phyloP scores from a whole-genome alignment of 306 rosid species.

The Mimosa pudica region DNA sequence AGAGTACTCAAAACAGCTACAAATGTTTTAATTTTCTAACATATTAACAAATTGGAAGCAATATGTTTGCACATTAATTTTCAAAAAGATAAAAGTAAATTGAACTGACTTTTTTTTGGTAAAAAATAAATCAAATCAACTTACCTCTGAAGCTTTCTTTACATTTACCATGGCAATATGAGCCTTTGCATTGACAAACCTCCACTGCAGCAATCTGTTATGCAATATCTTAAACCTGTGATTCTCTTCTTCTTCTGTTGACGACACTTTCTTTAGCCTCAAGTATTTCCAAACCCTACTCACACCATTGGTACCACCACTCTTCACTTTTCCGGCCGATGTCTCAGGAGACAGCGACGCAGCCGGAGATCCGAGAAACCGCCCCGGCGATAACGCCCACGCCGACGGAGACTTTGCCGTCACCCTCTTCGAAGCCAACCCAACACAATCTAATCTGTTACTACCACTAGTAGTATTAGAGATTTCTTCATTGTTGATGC shows the following conservation, averaged over 20 bases:
- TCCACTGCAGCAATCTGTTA: slow-evolving; percentile 70
- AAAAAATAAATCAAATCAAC: too few species aligned
- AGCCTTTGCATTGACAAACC: slow-evolving; percentile 66
- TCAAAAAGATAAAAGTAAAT: neutral
- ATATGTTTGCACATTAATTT: too few species aligned
- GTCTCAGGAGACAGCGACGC: slow-evolving; percentile 2
- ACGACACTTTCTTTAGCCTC: slow-evolving; percentile 54
- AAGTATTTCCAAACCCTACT: slow-evolving; percentile 66
- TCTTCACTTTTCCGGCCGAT: neutral
- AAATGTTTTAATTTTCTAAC: too few species aligned
- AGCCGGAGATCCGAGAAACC: slow-evolving; percentile 39
- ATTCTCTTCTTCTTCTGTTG: slow-evolving; percentile 50
- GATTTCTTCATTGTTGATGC: slow-evolving; percentile 30
- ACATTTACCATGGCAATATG: slow-evolving; percentile 40
- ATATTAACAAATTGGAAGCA: too few species aligned
- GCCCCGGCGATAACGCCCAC: slow-evolving; percentile 82
- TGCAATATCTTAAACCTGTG: slow-evolving; percentile 61
- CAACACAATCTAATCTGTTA: neutral
- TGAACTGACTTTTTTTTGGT: too few species aligned
- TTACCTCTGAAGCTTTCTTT: slow-evolving; percentile 49
- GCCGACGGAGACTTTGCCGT: slow-evolving; percentile 52
- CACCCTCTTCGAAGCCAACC: slow-evolving; percentile 35
- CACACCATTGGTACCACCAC: slow-evolving; percentile 34
- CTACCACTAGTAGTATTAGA: neutral
- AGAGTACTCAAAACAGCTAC: too few species aligned